Conservation (phyloP, 352 stramenopile genomes). For the Pythium aristosporum region DNA sequence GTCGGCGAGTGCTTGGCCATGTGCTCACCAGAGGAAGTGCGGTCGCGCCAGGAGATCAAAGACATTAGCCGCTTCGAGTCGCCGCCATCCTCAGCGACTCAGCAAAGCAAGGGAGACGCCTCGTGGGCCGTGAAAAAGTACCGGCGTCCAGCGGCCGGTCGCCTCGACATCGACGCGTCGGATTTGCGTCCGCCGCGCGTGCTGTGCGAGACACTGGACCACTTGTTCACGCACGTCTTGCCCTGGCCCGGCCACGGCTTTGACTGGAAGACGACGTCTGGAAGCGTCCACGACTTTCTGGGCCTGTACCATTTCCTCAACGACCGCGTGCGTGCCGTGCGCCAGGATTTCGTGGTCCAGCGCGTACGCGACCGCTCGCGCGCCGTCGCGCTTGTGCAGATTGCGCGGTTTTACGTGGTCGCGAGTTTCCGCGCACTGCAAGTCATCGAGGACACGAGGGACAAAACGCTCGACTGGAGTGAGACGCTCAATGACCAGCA, state of each 20-base stretch:
- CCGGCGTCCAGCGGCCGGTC: constrained; percentile 27
- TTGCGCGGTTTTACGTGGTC: constrained; percentile 58
- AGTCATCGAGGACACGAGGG: constrained; percentile 27
- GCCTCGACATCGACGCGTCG: constrained; percentile 13
- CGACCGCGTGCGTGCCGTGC: constrained; percentile 67
- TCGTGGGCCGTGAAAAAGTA: constrained; percentile 31
- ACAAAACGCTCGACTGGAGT: constrained; percentile 51
- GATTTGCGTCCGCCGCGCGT: constrained; percentile 21
- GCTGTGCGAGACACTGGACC: constrained; percentile 11
- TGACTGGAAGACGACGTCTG: constrained; percentile 10
- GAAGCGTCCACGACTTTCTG: constrained; percentile 38
- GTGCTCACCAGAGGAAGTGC: constrained; percentile 20
- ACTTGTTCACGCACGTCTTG: constrained; percentile 23
- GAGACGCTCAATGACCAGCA: constrained; percentile 73
- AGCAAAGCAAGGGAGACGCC: too few relatives aligned
- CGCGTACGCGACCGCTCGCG: constrained; percentile 35
- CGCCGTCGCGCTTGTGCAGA: constrained; percentile 44
- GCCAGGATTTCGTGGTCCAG: constrained; percentile 74
- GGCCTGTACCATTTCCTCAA: constrained; percentile 69
- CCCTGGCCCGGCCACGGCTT: constrained; percentile 19
- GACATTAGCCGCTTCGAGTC: constrained; percentile 32
- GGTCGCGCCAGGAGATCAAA: constrained; percentile 15
- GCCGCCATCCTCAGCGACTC: neutral
- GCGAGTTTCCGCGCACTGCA: constrained; percentile 38
- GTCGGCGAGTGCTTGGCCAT: constrained; percentile 19